phyloP scores from a whole-genome alignment of 1,284 basidiomycete genomes.

The Fomitiporia mediterranea region DNA sequence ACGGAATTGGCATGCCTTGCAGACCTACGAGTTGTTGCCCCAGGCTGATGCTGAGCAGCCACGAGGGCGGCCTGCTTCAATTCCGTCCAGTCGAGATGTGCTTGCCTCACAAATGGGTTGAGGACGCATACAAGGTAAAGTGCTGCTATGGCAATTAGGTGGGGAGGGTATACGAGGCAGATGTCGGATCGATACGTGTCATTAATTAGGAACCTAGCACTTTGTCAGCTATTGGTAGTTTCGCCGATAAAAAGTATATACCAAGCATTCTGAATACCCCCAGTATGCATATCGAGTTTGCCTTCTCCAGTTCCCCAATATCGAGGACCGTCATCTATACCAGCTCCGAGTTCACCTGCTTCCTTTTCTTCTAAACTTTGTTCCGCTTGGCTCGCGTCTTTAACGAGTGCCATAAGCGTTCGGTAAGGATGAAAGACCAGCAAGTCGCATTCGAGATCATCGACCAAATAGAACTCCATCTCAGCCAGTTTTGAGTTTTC shows the following conservation, averaged over 20 bases:
- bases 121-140: slow-evolving; percentile 82
- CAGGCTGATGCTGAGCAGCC: slow-evolving; percentile 22
- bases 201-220: slow-evolving; percentile 86
- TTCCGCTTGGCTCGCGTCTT: slow-evolving; percentile 36
- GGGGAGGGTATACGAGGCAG: slow-evolving; percentile 88
- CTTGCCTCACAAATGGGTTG: slow-evolving; percentile 48
- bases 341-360: slow-evolving; percentile 57
- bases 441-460: slow-evolving; percentile 94
- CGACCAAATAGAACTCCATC: slow-evolving; percentile 98
- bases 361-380: slow-evolving; percentile 42
- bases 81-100: slow-evolving; percentile 27
- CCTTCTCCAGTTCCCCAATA: slow-evolving; percentile 76
- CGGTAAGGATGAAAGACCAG: slow-evolving; percentile 94
- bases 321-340: slow-evolving; percentile 54
- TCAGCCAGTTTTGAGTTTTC: slow-evolving; percentile 93
- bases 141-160: slow-evolving; percentile 88
- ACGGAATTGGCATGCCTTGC: slow-evolving; percentile 6
- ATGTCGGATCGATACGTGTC: slow-evolving; percentile 92
- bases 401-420: slow-evolving; percentile 70
- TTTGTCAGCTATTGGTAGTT: background rate
- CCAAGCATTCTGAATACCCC: slow-evolving; percentile 75
- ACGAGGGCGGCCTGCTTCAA: slow-evolving; percentile 29
- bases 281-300: slow-evolving; percentile 60
- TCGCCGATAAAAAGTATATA: slow-evolving; percentile 29
- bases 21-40: slow-evolving; percentile 13